Conservation (phyloP, 106 monocot species). For the Gastrodia elata region DNA sequence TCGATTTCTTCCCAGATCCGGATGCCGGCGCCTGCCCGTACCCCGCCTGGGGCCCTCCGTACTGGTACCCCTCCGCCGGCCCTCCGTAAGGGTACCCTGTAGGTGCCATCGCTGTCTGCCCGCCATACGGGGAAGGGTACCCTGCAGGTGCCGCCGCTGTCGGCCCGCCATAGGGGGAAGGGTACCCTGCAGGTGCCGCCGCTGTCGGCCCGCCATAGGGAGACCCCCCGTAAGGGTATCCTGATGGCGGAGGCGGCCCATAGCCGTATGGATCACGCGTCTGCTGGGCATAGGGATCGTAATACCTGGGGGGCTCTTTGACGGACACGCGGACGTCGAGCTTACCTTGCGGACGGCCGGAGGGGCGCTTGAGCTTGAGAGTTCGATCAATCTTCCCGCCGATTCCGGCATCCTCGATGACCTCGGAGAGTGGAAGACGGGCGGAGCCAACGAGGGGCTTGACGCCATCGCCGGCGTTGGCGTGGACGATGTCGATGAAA, state of each 20-base stretch:
- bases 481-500: slow-evolving; percentile 74
- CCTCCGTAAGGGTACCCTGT: slow-evolving; percentile 9
- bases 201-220: slow-evolving; percentile 8
- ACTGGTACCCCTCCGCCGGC: slow-evolving; percentile 5
- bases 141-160: slow-evolving; percentile 3
- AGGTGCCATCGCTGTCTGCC: neutral
- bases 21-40: slow-evolving; percentile 8
- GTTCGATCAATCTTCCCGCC: slow-evolving; percentile 25
- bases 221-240: slow-evolving; percentile 13
- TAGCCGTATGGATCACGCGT: slow-evolving; percentile 18
- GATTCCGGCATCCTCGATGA: slow-evolving; percentile 43
- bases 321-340: slow-evolving; percentile 43
- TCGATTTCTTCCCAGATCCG: slow-evolving; percentile 45
- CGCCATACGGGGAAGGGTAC: slow-evolving; percentile 14
- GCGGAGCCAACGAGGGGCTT: slow-evolving; percentile 93
- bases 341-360: slow-evolving; percentile 63
- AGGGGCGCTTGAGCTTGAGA: slow-evolving; percentile 64
- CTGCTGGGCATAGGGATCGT: slow-evolving; percentile 15
- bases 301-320: slow-evolving; percentile 29
- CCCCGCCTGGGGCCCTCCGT: slow-evolving; percentile 9
- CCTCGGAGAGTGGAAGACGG: slow-evolving; percentile 46
- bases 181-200: slow-evolving; percentile 4
- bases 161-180: slow-evolving; percentile 11
- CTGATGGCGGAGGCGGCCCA: slow-evolving; percentile 13
- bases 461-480: slow-evolving; percentile 30